These are phyloP conservation scores for Sechiopsis laciniata DNA, from an alignment of 306 rosid genomes.

Conservation along the genomic window DNA sequence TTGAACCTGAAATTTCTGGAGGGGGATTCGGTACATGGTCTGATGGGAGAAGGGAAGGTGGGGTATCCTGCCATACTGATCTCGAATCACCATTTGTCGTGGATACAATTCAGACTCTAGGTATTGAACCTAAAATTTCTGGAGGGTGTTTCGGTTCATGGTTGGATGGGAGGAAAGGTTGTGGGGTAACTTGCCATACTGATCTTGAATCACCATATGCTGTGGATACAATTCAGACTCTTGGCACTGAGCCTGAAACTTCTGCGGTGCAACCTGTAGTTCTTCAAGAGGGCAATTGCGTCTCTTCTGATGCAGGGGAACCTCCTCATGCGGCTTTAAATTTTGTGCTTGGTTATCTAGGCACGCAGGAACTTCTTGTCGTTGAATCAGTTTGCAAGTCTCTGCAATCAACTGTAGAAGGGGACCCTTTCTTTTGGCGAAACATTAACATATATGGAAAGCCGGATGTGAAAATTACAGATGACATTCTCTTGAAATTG, in stretches of 20 bases:
- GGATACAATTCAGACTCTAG: constrained; percentile 5
- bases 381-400: constrained; percentile 56
- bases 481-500: constrained; percentile 45
- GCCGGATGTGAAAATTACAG: constrained; percentile 36
- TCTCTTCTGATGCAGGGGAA: constrained; percentile 25
- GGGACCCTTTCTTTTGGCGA: constrained; percentile 59
- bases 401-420: constrained; percentile 36
- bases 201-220: constrained; percentile 16
- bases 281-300: neutral
- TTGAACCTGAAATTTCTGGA: constrained; percentile 8
- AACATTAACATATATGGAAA: constrained; percentile 40
- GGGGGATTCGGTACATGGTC: constrained; percentile 19
- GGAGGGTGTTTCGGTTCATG: constrained; percentile 16
- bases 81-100: constrained; percentile 7
- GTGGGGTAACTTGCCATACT: constrained; percentile 21
- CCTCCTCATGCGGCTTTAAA: constrained; percentile 52
- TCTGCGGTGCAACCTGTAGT: constrained; percentile 12
- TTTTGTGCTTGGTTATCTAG: constrained; percentile 46
- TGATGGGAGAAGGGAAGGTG: constrained; percentile 25
- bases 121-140: constrained; percentile 8
- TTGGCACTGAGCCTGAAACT: neutral
- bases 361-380: constrained; percentile 53
- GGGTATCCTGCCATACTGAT: constrained; percentile 23
- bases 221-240: neutral
- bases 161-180: constrained; percentile 27